Conservation (phyloP, 139 green algal genomes). For the Coelastrella sp. region DNA sequence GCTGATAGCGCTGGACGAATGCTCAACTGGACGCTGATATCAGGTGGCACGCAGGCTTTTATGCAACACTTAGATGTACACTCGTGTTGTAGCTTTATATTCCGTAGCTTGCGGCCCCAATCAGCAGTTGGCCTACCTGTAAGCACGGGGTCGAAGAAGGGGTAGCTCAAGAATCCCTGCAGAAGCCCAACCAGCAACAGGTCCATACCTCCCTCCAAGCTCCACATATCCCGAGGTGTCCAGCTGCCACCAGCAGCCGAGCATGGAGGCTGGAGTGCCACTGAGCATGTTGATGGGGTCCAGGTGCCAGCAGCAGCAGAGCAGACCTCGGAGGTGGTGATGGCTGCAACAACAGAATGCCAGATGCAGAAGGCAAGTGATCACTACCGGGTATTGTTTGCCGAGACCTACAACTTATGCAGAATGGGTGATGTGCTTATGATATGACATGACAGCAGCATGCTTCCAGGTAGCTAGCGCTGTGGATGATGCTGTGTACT, state of each 20-base stretch:
- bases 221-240: constrained; percentile 22
- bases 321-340: constrained; percentile 1
- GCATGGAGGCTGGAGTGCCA: constrained; percentile 8
- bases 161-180: constrained; percentile 19
- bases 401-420: too few relatives aligned
- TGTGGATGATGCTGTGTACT: too few relatives aligned
- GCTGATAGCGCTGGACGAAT: too few relatives aligned
- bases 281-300: background rate
- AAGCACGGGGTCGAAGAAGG: constrained; percentile 42
- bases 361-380: too few relatives aligned
- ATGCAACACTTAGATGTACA: background rate
- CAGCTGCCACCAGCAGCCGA: constrained; percentile 9
- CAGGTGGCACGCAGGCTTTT: background rate
- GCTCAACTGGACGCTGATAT: too few relatives aligned
- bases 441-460: too few relatives aligned
- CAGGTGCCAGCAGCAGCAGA: constrained; percentile 8
- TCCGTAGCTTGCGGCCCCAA: too few relatives aligned
- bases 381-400: too few relatives aligned
- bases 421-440: too few relatives aligned
- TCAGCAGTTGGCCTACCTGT: constrained; percentile 1
- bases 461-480: too few relatives aligned
- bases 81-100: too few relatives aligned
- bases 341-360: background rate
- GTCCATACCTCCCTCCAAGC: constrained; percentile 25
- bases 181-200: constrained; percentile 33